Evolutionary conservation across 2,329 filamentous ascomycete genomes (phyloP).

Genomic region (Harringtonia lauricola): DNA sequence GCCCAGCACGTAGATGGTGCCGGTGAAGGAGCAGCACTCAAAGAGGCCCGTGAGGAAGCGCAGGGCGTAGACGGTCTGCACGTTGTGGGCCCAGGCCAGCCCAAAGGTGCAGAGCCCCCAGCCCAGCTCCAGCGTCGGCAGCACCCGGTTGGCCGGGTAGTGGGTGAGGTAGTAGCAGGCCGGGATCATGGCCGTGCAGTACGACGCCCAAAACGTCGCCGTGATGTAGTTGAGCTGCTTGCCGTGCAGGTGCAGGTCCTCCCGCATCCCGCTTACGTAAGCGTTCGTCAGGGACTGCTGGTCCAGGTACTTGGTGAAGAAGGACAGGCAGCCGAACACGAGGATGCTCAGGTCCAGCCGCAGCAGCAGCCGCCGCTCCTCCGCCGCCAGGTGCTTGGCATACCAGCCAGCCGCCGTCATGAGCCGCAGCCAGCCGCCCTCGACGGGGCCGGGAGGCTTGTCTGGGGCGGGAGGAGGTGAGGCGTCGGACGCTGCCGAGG

Average conservation of each 20-base stretch:
- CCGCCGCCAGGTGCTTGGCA: not conserved
- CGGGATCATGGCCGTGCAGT: conserved; percentile 34
- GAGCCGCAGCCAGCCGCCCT: not conserved
- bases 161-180: conserved; percentile 25
- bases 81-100: conserved; percentile 24
- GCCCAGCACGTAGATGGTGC: conserved; percentile 27
- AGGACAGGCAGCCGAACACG: conserved; percentile 2
- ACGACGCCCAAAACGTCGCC: conserved; percentile 47
- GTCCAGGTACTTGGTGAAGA: conserved; percentile 30
- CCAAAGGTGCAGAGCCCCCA: conserved; percentile 22
- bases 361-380: conserved; percentile 1
- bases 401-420: not conserved
- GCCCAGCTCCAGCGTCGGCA: conserved; percentile 27
- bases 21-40: conserved; percentile 33
- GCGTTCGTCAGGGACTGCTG: conserved; percentile 26
- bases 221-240: conserved; percentile 42
- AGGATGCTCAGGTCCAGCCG: conserved; percentile 2
- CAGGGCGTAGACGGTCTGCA: conserved; percentile 34
- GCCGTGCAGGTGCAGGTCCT: conserved; percentile 37
- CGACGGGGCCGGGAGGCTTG: not conserved
- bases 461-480: no score
- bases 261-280: conserved; percentile 32
- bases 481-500: no score
- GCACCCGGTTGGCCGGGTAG: conserved; percentile 34
- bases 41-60: conserved; percentile 34